phyloP scores from a whole-genome alignment of 2,329 filamentous ascomycete species.

The Aureobasidium sp. region DNA sequence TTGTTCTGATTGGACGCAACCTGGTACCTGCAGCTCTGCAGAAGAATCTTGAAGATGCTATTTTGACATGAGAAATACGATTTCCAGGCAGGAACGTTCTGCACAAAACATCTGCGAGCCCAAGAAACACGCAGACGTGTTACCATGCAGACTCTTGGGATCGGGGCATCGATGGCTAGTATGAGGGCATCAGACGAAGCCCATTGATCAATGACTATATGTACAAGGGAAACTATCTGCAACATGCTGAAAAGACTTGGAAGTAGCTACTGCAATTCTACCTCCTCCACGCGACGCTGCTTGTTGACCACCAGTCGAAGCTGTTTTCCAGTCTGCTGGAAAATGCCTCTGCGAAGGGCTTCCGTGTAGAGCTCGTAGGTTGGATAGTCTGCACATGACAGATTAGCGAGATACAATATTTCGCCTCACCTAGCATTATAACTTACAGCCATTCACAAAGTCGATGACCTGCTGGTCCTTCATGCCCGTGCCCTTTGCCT shows the following conservation, averaged over 20 bases:
- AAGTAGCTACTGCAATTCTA: not conserved
- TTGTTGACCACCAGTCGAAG: conserved; percentile 44
- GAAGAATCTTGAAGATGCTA: conserved; percentile 23
- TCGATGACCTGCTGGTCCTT: conserved; percentile 67
- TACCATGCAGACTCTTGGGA: too few species aligned
- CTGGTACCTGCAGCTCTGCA: conserved; percentile 25
- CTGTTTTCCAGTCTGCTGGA: conserved; percentile 40
- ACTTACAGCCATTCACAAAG: conserved; percentile 63
- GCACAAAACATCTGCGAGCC: too few species aligned
- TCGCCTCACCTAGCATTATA: not conserved
- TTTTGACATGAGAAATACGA: not conserved
- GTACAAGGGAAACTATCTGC: too few species aligned
- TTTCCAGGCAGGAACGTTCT: too few species aligned
- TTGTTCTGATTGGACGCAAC: conserved; percentile 31
- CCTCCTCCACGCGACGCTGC: conserved; percentile 35
- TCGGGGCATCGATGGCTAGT: too few species aligned
- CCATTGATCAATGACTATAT: too few species aligned
- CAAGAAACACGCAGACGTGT: too few species aligned
- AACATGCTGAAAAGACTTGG: too few species aligned
- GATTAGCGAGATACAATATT: not conserved
- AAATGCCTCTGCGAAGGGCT: conserved; percentile 43
- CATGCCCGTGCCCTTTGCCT: conserved; percentile 68
- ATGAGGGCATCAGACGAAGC: too few species aligned
- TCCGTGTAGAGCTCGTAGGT: conserved; percentile 52
- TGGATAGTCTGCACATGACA: conserved; percentile 36